Percentiles rank a stretch among this genome's conserved stretches.
These are phyloP conservation scores for Botrytis deweyae DNA, from an alignment of 2,329 filamentous ascomycete species.

Conservation along the genomic window DNA sequence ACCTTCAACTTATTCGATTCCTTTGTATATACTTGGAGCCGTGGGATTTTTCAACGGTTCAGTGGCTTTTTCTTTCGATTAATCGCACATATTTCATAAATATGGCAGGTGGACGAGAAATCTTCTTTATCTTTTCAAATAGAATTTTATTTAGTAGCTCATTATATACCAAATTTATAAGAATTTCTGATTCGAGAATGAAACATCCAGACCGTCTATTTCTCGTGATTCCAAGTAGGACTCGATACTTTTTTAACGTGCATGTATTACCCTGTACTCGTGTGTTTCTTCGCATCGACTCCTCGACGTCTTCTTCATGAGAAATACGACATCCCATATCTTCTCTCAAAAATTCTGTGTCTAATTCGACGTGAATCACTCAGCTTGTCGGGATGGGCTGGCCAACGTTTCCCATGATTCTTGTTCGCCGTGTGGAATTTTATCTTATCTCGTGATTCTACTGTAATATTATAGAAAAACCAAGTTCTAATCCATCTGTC, in stretches of 20 bases:
- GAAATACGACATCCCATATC: not conserved
- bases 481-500: too few species aligned
- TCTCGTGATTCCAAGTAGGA: not conserved
- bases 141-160: not conserved
- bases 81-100: not conserved
- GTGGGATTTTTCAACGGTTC: not conserved
- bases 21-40: not conserved
- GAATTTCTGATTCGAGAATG: not conserved
- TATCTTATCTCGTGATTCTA: too few species aligned
- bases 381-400: too few species aligned
- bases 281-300: too few species aligned
- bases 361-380: not conserved
- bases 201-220: not conserved
- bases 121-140: not conserved
- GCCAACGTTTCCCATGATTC: too few species aligned
- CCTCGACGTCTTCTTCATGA: not conserved
- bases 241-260: too few species aligned
- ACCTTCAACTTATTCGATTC: not conserved
- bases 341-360: not conserved
- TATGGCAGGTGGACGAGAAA: not conserved
- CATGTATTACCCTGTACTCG: too few species aligned
- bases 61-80: too few species aligned
- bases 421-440: too few species aligned
- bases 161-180: not conserved
- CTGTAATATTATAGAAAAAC: accelerated